A percentile compares a stretch with the other conserved stretches of the same genome.
Evolutionary conservation across 495 filamentous ascomycete genomes (phyloP).

Genomic region (Extremus antarcticus): DNA sequence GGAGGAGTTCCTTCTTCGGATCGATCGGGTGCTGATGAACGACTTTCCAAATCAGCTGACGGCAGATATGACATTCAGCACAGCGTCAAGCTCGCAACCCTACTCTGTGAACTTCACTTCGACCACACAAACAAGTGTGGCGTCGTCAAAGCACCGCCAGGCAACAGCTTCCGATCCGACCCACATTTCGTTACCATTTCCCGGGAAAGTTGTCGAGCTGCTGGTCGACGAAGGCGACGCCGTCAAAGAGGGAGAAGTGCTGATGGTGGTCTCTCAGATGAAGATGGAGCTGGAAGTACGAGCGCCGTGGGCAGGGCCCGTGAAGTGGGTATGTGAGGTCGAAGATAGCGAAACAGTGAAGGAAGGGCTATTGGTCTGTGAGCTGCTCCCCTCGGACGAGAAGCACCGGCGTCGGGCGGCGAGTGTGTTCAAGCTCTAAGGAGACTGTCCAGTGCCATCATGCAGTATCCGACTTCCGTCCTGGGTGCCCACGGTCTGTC

Average conservation of each 20-base stretch:
- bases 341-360: slow-evolving; percentile 27
- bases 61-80: slow-evolving; percentile 42
- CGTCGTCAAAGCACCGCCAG: not conserved
- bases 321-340: slow-evolving; percentile 44
- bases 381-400: not conserved
- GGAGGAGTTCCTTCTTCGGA: slow-evolving; percentile 31
- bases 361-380: not conserved
- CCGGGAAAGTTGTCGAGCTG: slow-evolving; percentile 46
- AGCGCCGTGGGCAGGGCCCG: slow-evolving; percentile 36
- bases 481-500: too few species aligned
- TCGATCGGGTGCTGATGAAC: slow-evolving; percentile 43
- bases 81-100: not conserved
- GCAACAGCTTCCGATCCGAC: not conserved
- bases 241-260: slow-evolving; percentile 39
- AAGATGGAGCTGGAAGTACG: slow-evolving; percentile 54
- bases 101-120: not conserved
- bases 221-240: slow-evolving; percentile 41
- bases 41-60: slow-evolving; percentile 43
- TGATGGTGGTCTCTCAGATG: slow-evolving; percentile 52
- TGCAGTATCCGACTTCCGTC: too few species aligned
- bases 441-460: not conserved
- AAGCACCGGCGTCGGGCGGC: not conserved
- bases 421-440: not conserved
- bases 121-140: not conserved
- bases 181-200: slow-evolving; percentile 45